Base-by-base conservation (phyloP, 2,329 filamentous ascomycete genomes). In the Colletotrichum tropicicola region DNA sequence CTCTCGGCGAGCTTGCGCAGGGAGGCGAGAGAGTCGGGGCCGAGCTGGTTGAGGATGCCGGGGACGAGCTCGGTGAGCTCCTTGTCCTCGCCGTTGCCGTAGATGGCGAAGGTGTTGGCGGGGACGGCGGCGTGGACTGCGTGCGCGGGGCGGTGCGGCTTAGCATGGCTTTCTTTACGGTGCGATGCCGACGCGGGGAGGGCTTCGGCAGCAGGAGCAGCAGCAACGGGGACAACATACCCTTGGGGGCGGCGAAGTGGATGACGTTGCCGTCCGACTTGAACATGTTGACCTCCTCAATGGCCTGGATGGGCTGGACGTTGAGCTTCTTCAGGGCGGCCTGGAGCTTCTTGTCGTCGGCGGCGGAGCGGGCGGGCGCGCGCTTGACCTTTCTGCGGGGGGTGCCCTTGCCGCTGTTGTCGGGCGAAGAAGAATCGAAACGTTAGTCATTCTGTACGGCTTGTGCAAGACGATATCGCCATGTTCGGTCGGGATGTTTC, bases 221-320 rank as follows among this genome's bases (percentile, higher is more conserved):
- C n/a, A 15, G 30, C 30, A 3, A 6, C 30, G 9, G 30, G 25
- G 63, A 62, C 49, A 28, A 85, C 89, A 78, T 85, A 98, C 96
- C 96, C 88, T 98, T 98, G 74, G 96, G 96, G 77, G 93, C 93
- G 75, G 93, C 92, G 81, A 99, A 99, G 89, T 99, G 96, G 78
- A 99, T 98, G 82, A 99, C 96, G 83, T 99, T 99, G 82, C 96
- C 96, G 80, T 99, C 96, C 80, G 92, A 92, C 92, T 99, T 99
- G 91, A 99, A 99, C 96, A 99, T 99, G 91, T 99, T 99, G 82
- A 99, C 96, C 88, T 99, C 96, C 90, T 99, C 96, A 76, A 99
- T 99, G 72, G 92, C 93, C 87, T 97, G 94, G 84, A 99, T 98
- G 77, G 96, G 96, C 89, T 99, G 96, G 66, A 97, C 95, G 85